phyloP scores from a whole-genome alignment of 1,284 basidiomycete genomes.

The Naganishia sp. region DNA sequence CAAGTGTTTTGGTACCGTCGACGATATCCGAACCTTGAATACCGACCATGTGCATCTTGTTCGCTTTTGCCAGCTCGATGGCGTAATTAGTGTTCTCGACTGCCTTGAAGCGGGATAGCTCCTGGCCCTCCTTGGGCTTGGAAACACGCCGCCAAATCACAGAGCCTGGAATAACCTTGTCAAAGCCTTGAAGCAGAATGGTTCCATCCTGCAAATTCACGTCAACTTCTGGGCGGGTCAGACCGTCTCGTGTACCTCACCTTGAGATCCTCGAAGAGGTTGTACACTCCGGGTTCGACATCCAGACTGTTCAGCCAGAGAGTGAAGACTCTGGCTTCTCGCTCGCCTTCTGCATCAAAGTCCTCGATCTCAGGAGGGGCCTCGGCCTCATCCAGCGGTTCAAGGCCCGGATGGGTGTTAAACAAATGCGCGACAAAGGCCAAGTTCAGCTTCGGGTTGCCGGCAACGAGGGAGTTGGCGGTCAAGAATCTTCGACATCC shows the following conservation, averaged over 20 bases:
- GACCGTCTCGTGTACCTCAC: slow-evolving; percentile 47
- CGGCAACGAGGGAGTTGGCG: slow-evolving; percentile 82
- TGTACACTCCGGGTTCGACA: slow-evolving; percentile 93
- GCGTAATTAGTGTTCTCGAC: slow-evolving; percentile 98
- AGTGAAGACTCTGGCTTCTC: slow-evolving; percentile 95
- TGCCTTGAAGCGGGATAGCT: slow-evolving; percentile 89
- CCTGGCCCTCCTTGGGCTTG: slow-evolving; percentile 84
- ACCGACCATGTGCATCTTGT: slow-evolving; percentile 92
- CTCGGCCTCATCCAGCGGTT: slow-evolving; percentile 84
- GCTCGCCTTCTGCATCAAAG: slow-evolving; percentile 97
- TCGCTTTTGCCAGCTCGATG: slow-evolving; percentile 88
- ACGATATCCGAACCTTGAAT: slow-evolving; percentile 98
- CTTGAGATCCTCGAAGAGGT: slow-evolving; percentile 92
- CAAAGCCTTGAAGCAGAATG: slow-evolving; percentile 90
- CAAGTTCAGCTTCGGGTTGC: slow-evolving; percentile 97
- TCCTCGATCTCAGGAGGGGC: slow-evolving; percentile 79
- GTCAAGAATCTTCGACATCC: slow-evolving; percentile 96
- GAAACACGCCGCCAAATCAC: slow-evolving; percentile 93
- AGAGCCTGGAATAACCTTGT: slow-evolving; percentile 87
- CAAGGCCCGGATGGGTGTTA: slow-evolving; percentile 94
- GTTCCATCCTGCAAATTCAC: slow-evolving; percentile 64
- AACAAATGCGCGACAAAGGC: slow-evolving; percentile 98
- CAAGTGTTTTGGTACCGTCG: slow-evolving; percentile 85
- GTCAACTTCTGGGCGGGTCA: background rate
- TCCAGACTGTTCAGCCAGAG: slow-evolving; percentile 97